A percentile compares a stretch with the other conserved stretches of the same genome.
Evolutionary conservation across 2,329 filamentous ascomycete species (phyloP).

Genomic region (Aspergillus fijiensis): DNA sequence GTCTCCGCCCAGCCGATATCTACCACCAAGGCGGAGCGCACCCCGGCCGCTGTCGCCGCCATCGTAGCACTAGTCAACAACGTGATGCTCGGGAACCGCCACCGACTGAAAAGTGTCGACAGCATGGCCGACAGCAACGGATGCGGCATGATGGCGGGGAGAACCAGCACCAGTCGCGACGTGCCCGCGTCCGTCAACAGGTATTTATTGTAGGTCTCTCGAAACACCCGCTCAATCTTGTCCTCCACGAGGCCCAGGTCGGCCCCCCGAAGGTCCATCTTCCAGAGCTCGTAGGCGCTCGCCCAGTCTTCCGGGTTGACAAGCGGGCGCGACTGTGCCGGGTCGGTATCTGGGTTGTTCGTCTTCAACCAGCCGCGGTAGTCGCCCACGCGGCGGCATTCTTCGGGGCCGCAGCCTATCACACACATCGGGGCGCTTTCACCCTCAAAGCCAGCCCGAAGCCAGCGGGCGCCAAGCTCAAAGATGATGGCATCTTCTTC

Average conservation of each 20-base stretch:
- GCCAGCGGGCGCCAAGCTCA: slow-evolving; percentile 75
- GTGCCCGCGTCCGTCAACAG: slow-evolving; percentile 62
- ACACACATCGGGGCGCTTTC: slow-evolving; percentile 72
- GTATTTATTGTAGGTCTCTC: slow-evolving; percentile 79
- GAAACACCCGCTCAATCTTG: slow-evolving; percentile 77
- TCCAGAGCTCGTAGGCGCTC: slow-evolving; percentile 68
- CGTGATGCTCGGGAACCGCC: slow-evolving; percentile 77
- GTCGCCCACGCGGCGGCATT: slow-evolving; percentile 76
- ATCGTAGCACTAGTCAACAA: slow-evolving; percentile 76
- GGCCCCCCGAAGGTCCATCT: slow-evolving; percentile 67
- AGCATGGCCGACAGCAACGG: slow-evolving; percentile 73
- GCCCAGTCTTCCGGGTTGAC: slow-evolving; percentile 46
- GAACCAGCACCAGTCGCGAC: slow-evolving; percentile 69
- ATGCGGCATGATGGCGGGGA: slow-evolving; percentile 76
- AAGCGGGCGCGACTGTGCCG: slow-evolving; percentile 25
- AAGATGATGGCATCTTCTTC: slow-evolving; percentile 85
- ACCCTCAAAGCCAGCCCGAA: slow-evolving; percentile 83
- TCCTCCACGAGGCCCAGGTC: slow-evolving; percentile 82
- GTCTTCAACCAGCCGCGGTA: slow-evolving; percentile 68
- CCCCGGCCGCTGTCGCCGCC: slow-evolving; percentile 72
- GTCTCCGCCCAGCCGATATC: slow-evolving; percentile 95
- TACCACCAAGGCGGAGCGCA: slow-evolving; percentile 81
- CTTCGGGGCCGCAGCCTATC: slow-evolving; percentile 70
- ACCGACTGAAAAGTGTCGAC: slow-evolving; percentile 75
- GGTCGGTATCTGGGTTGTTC: slow-evolving; percentile 49